Base-by-base conservation (phyloP, 176 grass and related monocot genomes). In the Ananas comosus region DNA sequence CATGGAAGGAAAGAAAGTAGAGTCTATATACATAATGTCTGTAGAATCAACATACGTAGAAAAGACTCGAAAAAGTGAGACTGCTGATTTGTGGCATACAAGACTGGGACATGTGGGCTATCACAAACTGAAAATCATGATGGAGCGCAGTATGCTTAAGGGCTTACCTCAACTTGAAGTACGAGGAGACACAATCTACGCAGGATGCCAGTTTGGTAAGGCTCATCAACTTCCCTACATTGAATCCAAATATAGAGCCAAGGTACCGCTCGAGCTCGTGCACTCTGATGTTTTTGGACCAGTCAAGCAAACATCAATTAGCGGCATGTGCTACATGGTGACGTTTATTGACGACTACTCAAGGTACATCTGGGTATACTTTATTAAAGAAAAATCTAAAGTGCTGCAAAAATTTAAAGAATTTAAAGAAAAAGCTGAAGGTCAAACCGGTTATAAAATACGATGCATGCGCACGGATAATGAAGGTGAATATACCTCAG, bases 341-440 rank as follows among this genome's bases (percentile, higher is more conserved):
- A 64, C n/a, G 6, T 73, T 73, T 10, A 73, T 63, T 61, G 17
- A 73, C 13, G 56, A 51, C 4, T 50, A 19, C 1, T 73, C 13
- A 4, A 63, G 54, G n/a, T 48, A 63, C 19, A 29, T 49, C 13
- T 63, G 1, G 53, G 0, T 85, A 27, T 74, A 51, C 28, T 71
- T 74, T n/a, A 78, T 63, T 16, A 83, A 63, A 48, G 16, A 63
- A 18, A 73, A 82, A 21, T 70, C 3, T 21, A 8, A 67, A 21
- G 52, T 29, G 12, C 70, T 72, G 13, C 25, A 1, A 11, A 81
- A 82, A 2, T 72, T 69, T 24, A 51, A 63, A 11, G 68, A 63
- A 3, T 83, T 78, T 3, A 83, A 78, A 19, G 64, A 79, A 8
- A 70, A 64, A 17, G n/a, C 70, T n/a, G 50, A 83, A 29, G 16